Conservation (phyloP, 2,329 filamentous ascomycete genomes). For the Phialemonium atrogriseum region DNA sequence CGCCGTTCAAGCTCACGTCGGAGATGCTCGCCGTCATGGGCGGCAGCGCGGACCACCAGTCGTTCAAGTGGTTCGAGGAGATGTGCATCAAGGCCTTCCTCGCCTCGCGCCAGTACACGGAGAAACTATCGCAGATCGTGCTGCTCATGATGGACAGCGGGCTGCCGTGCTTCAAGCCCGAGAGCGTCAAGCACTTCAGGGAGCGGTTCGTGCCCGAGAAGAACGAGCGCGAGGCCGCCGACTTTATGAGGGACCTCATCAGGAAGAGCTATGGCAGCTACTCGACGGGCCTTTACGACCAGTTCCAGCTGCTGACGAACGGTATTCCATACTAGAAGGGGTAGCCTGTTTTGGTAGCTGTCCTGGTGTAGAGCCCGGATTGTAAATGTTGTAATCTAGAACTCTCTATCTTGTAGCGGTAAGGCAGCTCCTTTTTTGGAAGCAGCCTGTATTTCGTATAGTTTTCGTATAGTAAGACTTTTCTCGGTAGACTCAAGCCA, state of each 20-base stretch:
- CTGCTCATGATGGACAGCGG: slow-evolving; percentile 94
- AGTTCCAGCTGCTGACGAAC: slow-evolving; percentile 95
- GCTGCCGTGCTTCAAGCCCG: slow-evolving; percentile 94
- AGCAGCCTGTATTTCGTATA: too few species aligned
- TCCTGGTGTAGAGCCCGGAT: too few species aligned
- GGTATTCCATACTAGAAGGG: slow-evolving; percentile 79
- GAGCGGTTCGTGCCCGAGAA: slow-evolving; percentile 90
- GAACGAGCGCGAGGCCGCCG: slow-evolving; percentile 85
- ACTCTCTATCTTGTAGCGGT: too few species aligned
- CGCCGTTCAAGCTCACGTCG: slow-evolving; percentile 92
- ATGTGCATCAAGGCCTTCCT: slow-evolving; percentile 93
- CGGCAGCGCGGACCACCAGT: slow-evolving; percentile 71
- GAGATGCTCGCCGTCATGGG: slow-evolving; percentile 99
- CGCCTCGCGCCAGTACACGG: slow-evolving; percentile 74
- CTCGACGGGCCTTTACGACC: slow-evolving; percentile 91
- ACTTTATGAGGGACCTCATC: slow-evolving; percentile 85
- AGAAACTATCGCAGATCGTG: slow-evolving; percentile 85
- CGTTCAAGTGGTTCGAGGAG: slow-evolving; percentile 94
- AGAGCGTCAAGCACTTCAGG: slow-evolving; percentile 85
- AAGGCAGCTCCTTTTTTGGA: too few species aligned
- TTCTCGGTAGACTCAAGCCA: too few species aligned
- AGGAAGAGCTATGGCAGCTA: slow-evolving; percentile 86
- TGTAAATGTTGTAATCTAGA: too few species aligned
- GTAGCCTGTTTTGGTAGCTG: too few species aligned
- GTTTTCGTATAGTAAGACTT: too few species aligned